Conservation (phyloP, 192 early-diverging fungal genomes). For the Coemansia sp. region DNA sequence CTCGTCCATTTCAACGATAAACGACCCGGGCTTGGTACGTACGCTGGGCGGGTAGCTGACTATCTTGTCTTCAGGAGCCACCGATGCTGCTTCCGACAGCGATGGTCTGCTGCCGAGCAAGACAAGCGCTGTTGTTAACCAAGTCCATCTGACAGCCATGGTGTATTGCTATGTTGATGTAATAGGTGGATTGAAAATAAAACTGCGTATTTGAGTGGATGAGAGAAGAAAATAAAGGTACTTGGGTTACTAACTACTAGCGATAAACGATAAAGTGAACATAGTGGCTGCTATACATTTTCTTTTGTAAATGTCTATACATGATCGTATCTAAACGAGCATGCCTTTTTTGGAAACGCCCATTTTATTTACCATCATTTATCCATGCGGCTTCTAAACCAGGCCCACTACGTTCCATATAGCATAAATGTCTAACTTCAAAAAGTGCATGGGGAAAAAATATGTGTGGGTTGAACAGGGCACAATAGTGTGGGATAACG, state of each 20-base stretch:
- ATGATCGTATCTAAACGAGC: too few species aligned
- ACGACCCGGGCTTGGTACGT: constrained; percentile 5
- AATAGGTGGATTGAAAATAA: too few species aligned
- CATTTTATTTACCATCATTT: background rate
- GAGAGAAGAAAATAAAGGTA: too few species aligned
- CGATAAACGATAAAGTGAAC: too few species aligned
- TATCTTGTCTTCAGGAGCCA: constrained; percentile 5
- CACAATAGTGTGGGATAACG: background rate
- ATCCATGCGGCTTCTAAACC: background rate
- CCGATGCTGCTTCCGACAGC: background rate
- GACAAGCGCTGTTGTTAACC: background rate
- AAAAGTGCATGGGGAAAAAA: background rate
- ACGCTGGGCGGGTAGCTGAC: constrained; percentile 1
- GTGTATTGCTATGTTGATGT: too few species aligned
- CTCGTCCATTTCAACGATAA: constrained; percentile 7
- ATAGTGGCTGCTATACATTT: background rate
- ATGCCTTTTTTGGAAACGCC: too few species aligned
- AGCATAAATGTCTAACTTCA: background rate
- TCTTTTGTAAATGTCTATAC: background rate
- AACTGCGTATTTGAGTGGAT: too few species aligned
- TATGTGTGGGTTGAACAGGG: background rate
- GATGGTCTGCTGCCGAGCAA: background rate
- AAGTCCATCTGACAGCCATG: background rate
- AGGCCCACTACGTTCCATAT: background rate
- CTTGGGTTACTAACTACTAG: too few species aligned